These are phyloP conservation scores for Parathielavia appendiculata DNA, from an alignment of 495 filamentous ascomycete genomes.

Conservation along the genomic window DNA sequence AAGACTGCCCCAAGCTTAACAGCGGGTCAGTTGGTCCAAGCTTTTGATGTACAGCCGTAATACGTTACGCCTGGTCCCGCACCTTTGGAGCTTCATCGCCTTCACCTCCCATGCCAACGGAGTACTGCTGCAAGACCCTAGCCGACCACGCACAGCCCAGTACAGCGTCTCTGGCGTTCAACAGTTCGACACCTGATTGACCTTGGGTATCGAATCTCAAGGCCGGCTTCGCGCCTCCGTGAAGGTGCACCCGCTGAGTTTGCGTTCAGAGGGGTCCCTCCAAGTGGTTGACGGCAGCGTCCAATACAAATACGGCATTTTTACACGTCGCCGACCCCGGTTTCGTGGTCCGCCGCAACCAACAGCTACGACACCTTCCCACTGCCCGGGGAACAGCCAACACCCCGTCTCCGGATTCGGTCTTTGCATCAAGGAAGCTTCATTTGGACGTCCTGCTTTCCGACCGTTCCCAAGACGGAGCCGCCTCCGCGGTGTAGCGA, in stretches of 20 bases:
- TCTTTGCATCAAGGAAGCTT: not conserved
- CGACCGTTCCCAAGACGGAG: not conserved
- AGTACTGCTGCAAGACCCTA: no score
- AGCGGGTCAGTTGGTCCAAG: not conserved
- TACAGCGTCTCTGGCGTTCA: no score
- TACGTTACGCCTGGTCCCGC: no score
- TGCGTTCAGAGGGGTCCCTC: not conserved
- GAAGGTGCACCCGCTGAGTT: no score
- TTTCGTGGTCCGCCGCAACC: no score
- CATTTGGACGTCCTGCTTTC: not conserved
- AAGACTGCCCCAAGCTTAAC: no score
- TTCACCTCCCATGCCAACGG: not conserved
- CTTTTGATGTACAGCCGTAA: not conserved
- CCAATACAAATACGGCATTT: not conserved
- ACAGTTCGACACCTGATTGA: no score
- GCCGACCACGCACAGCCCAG: no score
- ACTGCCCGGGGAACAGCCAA: not conserved
- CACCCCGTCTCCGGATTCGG: not conserved
- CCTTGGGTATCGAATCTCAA: not conserved
- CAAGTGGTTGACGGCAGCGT: slow-evolving; percentile 2
- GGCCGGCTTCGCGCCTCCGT: not conserved
- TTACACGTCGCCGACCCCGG: no score
- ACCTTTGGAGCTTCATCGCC: not conserved
- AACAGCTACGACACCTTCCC: no score
- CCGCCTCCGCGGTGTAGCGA: not conserved